These are phyloP conservation scores for Cerioporus squamosus DNA, from an alignment of 1,284 basidiomycete species.

Conservation along the genomic window DNA sequence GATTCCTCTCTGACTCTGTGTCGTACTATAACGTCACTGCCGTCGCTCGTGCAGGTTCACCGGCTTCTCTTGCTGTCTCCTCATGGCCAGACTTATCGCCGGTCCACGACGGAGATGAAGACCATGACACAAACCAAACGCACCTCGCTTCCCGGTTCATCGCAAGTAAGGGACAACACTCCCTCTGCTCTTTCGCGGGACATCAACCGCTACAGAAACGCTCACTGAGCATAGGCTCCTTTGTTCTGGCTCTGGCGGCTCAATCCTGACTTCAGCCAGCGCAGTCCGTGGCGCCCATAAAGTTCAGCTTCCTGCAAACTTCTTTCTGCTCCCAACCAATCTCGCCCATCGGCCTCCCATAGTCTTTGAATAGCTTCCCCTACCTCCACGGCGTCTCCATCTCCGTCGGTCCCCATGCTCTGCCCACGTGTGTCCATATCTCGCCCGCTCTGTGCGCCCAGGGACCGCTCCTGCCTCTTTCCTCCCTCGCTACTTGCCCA, in stretches of 20 bases:
- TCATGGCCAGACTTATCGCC: too few species aligned
- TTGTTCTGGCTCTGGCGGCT: neutral
- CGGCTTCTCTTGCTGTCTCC: too few species aligned
- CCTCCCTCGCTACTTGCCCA: slow-evolving; percentile 14
- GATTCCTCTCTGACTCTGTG: too few species aligned
- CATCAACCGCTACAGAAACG: neutral
- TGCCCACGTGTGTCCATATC: slow-evolving; percentile 34
- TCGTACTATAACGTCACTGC: too few species aligned
- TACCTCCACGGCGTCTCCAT: neutral
- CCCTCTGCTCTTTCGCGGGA: too few species aligned
- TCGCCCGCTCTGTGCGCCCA: slow-evolving; percentile 15
- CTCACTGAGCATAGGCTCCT: neutral
- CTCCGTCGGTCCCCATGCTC: slow-evolving; percentile 1
- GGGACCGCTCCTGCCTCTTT: slow-evolving; percentile 29
- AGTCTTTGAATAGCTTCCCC: neutral
- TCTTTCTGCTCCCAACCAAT: neutral
- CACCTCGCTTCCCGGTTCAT: too few species aligned
- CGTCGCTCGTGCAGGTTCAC: too few species aligned
- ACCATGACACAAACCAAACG: too few species aligned
- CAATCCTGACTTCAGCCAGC: too few species aligned
- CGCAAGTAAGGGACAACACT: too few species aligned
- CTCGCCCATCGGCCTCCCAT: neutral
- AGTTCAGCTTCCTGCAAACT: neutral
- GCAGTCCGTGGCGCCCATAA: neutral
- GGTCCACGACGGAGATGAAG: too few species aligned